Base-by-base conservation (phyloP, 495 filamentous ascomycete genomes). In the Xylaria sp. region DNA sequence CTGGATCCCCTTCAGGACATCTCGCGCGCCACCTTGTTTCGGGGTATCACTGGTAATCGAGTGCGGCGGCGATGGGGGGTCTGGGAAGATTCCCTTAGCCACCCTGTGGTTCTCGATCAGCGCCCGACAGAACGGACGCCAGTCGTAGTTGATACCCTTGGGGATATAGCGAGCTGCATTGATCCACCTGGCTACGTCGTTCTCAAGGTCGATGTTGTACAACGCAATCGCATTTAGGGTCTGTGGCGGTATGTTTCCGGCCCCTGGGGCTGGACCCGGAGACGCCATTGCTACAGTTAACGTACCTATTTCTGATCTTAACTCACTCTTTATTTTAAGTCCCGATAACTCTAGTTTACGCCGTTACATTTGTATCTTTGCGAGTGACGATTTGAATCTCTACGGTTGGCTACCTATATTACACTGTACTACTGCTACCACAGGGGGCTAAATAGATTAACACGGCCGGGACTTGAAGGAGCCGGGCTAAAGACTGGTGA, bases 51-150 rank as follows among this genome's bases (percentile, higher is more conserved):
- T 64, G 9, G 40, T n/a, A 5, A 41, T 67, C 40, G 19, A 29
- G 26, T 21, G 48, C 3, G 66, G 31, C 43, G n/a, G 40, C 8
- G 31, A n/a, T 53, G 48, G 43, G 5, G 67, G 55, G 24, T 33
- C 15, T 1, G 26, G 43, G 31, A 62, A 61, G 17, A 52, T 0
- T 2, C n/a, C 12, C 9, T 21, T 24, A 12, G 43, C 46, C 11
- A n/a, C 31, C 29, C n/a, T 21, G 50, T 55, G n/a, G 44, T 29
- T 68, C 50, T 76, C 72, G 41, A 55, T 37, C 17, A 77, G 24
- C 29, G 75, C 75, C 8, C 7, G 41, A 43, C 72, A 69, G 44
- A 73, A 65, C 15, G 70, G 73, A 1, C 1, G n/a, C 66, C 66
- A 77, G 50, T 75, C 50, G 11, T 68, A 65, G 7, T 26, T 3